Base-by-base conservation (phyloP, 208 protist species). In the Trypanosoma theileri region DNA sequence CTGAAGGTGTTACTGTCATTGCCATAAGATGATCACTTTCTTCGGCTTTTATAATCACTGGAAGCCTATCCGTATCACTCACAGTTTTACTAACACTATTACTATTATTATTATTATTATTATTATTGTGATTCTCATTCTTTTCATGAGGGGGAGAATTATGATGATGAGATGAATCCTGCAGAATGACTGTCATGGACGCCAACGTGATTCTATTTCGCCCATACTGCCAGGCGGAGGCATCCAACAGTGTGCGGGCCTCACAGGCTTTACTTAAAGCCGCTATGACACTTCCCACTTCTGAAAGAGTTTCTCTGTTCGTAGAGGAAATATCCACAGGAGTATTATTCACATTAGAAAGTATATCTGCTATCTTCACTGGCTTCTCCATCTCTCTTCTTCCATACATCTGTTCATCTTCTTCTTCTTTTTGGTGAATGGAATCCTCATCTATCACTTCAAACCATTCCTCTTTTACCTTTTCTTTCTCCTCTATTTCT, bases 131-230 rank as follows among this genome's bases (percentile, higher is more conserved):
- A 35, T 35, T 35, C 1, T 35, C 28, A 1, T 35, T 35, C 28
- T 35, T 35, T 6, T 8, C 28, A 35, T 35, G 28, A 6, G 28
- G 1, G 6, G 6, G 28, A 35, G 28, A 8, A 35, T 35, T 1
- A 35, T 50, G 50, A 35, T 35, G 28, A 35, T 50, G 50, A n/a
- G 54, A 24, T 22, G 10, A 2, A 13, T 61, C n/a, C 22, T 28
- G 54, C 41, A 55, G 14, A 17, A 82, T 35, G 26, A 50, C 71
- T n/a, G 88, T 69, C 7, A 69, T 56, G 0, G 82, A 89, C 3
- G 76, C 86, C 12, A 92, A 70, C 17, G 69, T 46, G 19, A 89
- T 59, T 52, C 81, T 83, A 57, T 92, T 92, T 24, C 86, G 66
- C 12, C 83, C 86, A 60, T 92, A 89, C 10, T 79, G 79, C 79